Conservation (phyloP, 1,284 basidiomycete species). For the Clitocybe nebularis region DNA sequence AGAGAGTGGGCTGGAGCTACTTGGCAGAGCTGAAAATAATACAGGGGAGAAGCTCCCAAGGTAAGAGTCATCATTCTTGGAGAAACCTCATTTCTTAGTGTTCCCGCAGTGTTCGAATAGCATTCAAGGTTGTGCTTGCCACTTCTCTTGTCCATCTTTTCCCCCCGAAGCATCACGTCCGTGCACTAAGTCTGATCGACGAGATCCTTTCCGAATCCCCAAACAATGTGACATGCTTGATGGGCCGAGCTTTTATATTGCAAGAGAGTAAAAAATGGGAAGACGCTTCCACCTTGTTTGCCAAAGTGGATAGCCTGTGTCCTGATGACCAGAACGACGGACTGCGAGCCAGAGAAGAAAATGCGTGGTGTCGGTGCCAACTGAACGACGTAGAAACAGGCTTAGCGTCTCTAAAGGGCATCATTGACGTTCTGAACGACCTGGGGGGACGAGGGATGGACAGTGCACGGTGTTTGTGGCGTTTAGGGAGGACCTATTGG, state of each 20-base stretch:
- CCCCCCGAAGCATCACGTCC: conserved; percentile 86
- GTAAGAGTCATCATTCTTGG: conserved; percentile 31
- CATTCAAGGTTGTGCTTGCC: conserved; percentile 63
- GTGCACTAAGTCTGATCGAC: conserved; percentile 73
- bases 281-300: conserved; percentile 66
- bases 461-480: conserved; percentile 80
- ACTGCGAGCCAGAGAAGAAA: conserved; percentile 78
- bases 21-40: conserved; percentile 54
- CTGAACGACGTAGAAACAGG: conserved; percentile 51
- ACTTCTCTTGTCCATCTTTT: conserved; percentile 81
- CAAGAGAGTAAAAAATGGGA: conserved; percentile 67
- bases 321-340: conserved; percentile 44
- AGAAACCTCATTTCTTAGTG: background rate
- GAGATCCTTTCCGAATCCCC: conserved; percentile 64
- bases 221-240: conserved; percentile 62
- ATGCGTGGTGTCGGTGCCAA: conserved; percentile 82
- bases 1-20: conserved; percentile 63
- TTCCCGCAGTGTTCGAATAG: conserved; percentile 46
- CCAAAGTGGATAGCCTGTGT: conserved; percentile 42
- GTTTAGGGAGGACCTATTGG: conserved; percentile 80
- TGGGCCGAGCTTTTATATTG: conserved; percentile 75
- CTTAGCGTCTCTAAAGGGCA: conserved; percentile 50
- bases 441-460: conserved; percentile 52
- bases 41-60: conserved; percentile 53
- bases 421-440: conserved; percentile 55